phyloP scores from a whole-genome alignment of 2,329 filamentous ascomycete genomes.

The Ascomycota sp. region DNA sequence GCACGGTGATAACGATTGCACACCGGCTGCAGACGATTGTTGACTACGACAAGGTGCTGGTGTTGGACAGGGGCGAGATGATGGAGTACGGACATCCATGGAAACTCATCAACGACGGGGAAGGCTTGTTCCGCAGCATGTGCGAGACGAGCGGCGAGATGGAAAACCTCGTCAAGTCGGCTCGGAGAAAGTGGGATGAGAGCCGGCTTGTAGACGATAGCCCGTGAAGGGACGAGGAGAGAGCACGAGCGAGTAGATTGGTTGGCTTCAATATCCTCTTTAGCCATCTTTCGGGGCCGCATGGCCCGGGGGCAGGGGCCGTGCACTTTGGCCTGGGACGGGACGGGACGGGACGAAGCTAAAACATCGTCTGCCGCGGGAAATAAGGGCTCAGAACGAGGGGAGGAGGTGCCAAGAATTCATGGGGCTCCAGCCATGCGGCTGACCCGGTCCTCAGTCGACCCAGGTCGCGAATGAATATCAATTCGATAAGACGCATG shows the following conservation, averaged over 20 bases:
- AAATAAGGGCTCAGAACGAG: too few species aligned
- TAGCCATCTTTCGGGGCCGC: too few species aligned
- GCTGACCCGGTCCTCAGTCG: too few species aligned
- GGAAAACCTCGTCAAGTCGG: constrained; percentile 27
- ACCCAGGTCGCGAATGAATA: too few species aligned
- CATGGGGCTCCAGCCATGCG: too few species aligned
- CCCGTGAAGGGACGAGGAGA: constrained; percentile 2
- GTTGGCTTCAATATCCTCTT: too few species aligned
- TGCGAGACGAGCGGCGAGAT: constrained; percentile 43
- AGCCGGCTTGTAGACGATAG: constrained; percentile 16
- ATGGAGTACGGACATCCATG: constrained; percentile 84
- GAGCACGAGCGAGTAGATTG: neutral
- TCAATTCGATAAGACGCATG: too few species aligned
- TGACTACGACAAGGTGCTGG: constrained; percentile 93
- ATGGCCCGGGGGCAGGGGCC: too few species aligned
- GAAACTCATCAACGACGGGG: constrained; percentile 52
- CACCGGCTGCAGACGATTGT: constrained; percentile 92
- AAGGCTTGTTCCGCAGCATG: constrained; percentile 43
- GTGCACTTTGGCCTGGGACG: too few species aligned
- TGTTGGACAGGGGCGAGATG: constrained; percentile 73
- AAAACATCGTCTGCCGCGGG: too few species aligned
- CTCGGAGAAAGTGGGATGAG: constrained; percentile 31
- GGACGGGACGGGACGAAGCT: too few species aligned
- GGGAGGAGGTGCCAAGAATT: too few species aligned
- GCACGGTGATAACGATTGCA: constrained; percentile 91